Percentiles rank a stretch among this genome's conserved stretches.
These are phyloP conservation scores for Torulaspora microellipsoides DNA, from an alignment of 805 yeast genomes.

Conservation along the genomic window DNA sequence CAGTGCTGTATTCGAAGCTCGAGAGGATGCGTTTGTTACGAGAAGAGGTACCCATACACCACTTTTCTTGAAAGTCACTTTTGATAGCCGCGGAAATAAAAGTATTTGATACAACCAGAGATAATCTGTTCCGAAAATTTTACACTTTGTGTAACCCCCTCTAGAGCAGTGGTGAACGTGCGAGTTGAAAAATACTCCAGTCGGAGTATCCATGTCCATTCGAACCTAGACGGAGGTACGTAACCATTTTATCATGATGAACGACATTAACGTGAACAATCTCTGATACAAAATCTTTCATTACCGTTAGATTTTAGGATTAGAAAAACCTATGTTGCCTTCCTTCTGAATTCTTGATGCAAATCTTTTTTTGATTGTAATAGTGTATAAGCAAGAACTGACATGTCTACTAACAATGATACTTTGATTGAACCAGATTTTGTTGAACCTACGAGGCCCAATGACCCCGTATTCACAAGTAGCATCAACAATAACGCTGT, in stretches of 20 bases:
- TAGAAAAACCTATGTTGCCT: slow-evolving; percentile 40
- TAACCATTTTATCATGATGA: slow-evolving; percentile 29
- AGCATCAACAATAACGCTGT: slow-evolving; percentile 1
- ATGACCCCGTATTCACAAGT: neutral
- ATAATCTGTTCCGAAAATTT: no score
- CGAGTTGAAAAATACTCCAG: slow-evolving; percentile 5
- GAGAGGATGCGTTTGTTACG: no score
- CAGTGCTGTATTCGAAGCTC: neutral
- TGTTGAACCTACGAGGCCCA: slow-evolving; percentile 16
- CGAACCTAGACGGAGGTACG: slow-evolving; percentile 2
- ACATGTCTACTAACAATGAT: slow-evolving; percentile 9
- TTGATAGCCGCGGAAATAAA: no score
- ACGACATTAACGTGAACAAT: slow-evolving; percentile 39
- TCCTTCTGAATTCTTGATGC: slow-evolving; percentile 34
- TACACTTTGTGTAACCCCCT: slow-evolving; percentile 2
- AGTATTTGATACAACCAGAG: no score
- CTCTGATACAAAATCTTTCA: slow-evolving; percentile 32
- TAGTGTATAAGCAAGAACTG: neutral
- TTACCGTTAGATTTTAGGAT: slow-evolving; percentile 26
- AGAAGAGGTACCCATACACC: no score
- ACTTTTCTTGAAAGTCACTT: no score
- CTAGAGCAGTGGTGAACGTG: slow-evolving; percentile 10
- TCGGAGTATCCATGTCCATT: slow-evolving; percentile 9
- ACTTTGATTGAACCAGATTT: slow-evolving; percentile 28
- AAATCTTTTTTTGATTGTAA: slow-evolving; percentile 5